Conservation (phyloP, 768 basidiomycete genomes). For the Podaxis sp. region DNA sequence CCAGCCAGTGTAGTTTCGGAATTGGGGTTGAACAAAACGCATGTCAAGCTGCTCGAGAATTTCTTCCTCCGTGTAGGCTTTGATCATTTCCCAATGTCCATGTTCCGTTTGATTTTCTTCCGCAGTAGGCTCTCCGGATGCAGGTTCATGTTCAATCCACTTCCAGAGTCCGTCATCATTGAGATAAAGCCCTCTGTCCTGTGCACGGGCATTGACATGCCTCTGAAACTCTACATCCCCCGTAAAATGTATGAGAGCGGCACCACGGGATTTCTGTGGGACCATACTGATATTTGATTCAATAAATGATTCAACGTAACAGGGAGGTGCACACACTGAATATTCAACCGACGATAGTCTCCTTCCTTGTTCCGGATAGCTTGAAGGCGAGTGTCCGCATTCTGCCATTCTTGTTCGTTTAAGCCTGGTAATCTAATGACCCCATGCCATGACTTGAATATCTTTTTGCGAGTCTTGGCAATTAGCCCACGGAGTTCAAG, state of each 20-base stretch:
- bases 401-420: conserved; percentile 16
- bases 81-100: conserved; percentile 43
- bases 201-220: conserved; percentile 42
- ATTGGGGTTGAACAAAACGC: conserved; percentile 21
- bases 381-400: conserved; percentile 23
- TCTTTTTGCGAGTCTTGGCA: conserved; percentile 32
- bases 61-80: conserved; percentile 42
- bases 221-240: conserved; percentile 53
- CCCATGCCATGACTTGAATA: conserved; percentile 48
- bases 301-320: neutral
- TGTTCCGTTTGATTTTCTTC: too few relatives aligned
- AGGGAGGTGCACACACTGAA: conserved; percentile 32
- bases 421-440: conserved; percentile 46
- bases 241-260: conserved; percentile 53
- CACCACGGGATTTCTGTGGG: conserved; percentile 49
- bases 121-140: too few relatives aligned
- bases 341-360: conserved; percentile 35
- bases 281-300: conserved; percentile 34
- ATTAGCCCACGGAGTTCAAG: conserved; percentile 45
- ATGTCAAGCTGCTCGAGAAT: conserved; percentile 42
- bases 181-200: conserved; percentile 45
- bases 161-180: conserved; percentile 68
- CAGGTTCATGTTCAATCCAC: conserved; percentile 33
- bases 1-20: conserved; percentile 18
- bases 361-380: conserved; percentile 33